Conservation (phyloP, 805 yeast genomes). For the Schwanniomyces sp. region DNA sequence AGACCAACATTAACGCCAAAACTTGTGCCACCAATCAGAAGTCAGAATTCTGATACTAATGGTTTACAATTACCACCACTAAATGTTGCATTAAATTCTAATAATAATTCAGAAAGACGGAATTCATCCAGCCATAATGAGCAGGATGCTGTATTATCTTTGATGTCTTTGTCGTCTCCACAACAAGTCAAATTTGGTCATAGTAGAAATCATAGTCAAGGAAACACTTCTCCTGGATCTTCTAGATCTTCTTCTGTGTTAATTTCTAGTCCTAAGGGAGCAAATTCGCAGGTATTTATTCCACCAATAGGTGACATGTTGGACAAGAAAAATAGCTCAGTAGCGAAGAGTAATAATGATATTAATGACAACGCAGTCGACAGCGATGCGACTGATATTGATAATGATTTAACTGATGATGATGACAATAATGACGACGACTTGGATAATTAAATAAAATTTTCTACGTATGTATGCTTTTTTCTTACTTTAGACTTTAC, state of each 20-base stretch:
- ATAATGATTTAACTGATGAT: conserved; percentile 28
- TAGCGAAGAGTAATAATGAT: neutral
- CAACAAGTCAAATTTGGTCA: conserved; percentile 29
- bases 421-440: conserved; percentile 1
- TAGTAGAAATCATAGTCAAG: conserved; percentile 28
- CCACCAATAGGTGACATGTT: conserved; percentile 32
- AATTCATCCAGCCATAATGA: conserved; percentile 27
- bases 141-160: conserved; percentile 55
- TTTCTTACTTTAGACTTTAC: neutral
- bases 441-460: neutral
- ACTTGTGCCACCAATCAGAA: neutral
- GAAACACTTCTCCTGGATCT: conserved; percentile 28
- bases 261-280: conserved; percentile 7
- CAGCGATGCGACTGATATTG: conserved; percentile 37
- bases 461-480: neutral
- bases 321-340: conserved; percentile 1
- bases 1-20: conserved; percentile 2
- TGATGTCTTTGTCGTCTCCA: conserved; percentile 58
- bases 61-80: conserved; percentile 26
- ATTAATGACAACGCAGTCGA: conserved; percentile 13
- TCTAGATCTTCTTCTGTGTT: conserved; percentile 11
- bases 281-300: conserved; percentile 14
- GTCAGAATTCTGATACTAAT: neutral
- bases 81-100: conserved; percentile 20
- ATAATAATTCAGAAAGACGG: conserved; percentile 1